A percentile compares a stretch with the other conserved stretches of the same genome.
These are phyloP conservation scores for Trichosphaerium sp. DNA, from an alignment of 78 protist genomes.

Conservation along the genomic window DNA sequence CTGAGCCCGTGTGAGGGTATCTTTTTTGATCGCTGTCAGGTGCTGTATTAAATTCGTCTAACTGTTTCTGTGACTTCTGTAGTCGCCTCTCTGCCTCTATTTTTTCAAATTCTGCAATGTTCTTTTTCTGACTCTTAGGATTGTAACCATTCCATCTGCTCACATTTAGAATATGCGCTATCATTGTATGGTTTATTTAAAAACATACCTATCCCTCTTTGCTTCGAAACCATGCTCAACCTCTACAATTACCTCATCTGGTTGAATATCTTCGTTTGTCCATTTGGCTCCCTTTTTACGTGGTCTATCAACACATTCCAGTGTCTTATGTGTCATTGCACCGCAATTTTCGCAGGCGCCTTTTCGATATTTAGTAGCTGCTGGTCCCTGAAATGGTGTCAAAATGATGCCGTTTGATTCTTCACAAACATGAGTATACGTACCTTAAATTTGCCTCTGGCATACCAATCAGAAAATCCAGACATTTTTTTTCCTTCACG, in stretches of 20 bases:
- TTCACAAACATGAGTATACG: neutral
- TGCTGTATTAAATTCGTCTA: no score
- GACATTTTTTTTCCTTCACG: neutral
- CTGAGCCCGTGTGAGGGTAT: no score
- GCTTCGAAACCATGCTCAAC: constrained; percentile 51
- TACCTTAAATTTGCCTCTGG: constrained; percentile 6
- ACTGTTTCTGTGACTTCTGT: no score
- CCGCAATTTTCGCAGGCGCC: constrained; percentile 99
- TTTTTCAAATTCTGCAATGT: neutral
- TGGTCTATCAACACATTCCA: constrained; percentile 86
- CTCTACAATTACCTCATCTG: constrained; percentile 65
- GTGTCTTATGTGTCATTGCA: constrained; percentile 82
- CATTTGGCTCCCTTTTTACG: constrained; percentile 74
- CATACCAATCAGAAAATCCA: constrained; percentile 42
- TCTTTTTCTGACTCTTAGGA: neutral
- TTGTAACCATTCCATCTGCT: constrained; percentile 86
- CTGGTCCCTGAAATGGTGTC: constrained; percentile 9
- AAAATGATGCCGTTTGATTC: neutral
- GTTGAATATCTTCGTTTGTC: constrained; percentile 43
- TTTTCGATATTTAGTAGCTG: constrained; percentile 69
- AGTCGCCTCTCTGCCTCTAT: constrained; percentile 32
- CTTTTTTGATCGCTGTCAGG: no score
- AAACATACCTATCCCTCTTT: no score
- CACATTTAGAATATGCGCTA: no score
- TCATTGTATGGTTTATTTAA: no score